Conservation (phyloP, 2,329 filamentous ascomycete species). For the Ophiostoma montium region DNA sequence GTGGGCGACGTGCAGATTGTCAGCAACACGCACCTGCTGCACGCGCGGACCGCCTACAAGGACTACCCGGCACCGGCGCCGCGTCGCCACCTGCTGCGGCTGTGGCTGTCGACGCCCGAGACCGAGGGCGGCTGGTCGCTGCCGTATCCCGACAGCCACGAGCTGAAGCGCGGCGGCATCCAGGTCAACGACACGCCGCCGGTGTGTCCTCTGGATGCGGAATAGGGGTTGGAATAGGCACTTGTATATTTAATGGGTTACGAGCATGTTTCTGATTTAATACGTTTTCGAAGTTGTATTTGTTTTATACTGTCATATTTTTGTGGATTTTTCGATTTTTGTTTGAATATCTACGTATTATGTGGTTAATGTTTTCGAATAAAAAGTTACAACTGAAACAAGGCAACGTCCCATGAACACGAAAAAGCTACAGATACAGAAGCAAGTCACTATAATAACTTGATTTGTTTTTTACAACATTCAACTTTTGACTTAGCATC, state of each 20-base stretch:
- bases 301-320: no score
- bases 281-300: neutral
- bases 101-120: conserved; percentile 77
- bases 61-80: conserved; percentile 50
- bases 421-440: no score
- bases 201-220: conserved; percentile 61
- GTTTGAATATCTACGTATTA: no score
- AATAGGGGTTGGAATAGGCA: conserved; percentile 31
- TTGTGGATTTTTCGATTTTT: no score
- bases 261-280: neutral
- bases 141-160: conserved; percentile 65
- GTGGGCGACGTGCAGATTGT: conserved; percentile 83
- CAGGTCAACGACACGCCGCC: conserved; percentile 73
- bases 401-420: no score
- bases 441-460: no score
- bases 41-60: conserved; percentile 68
- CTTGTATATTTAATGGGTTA: neutral
- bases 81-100: conserved; percentile 62
- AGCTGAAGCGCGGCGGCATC: conserved; percentile 80
- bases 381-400: no score
- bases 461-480: neutral
- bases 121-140: conserved; percentile 72
- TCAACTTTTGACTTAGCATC: neutral
- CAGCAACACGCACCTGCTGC: conserved; percentile 65
- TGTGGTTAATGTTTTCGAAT: no score